Evolutionary conservation across 345 rosid genomes (phyloP), one percentile per base, ranked within the genome.

Genomic region (Psidium friedrichsthalianum): DNA sequence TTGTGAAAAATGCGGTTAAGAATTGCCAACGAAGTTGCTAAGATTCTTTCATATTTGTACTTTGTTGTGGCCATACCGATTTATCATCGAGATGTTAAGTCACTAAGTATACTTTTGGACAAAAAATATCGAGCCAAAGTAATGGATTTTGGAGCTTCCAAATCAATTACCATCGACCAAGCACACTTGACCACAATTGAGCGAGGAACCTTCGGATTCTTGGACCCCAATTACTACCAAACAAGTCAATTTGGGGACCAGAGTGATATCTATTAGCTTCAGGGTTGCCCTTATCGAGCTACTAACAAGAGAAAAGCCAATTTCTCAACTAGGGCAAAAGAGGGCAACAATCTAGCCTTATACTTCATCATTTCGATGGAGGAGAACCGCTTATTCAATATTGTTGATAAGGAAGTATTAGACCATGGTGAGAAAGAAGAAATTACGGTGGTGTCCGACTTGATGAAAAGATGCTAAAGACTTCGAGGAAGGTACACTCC

Each of bases 31-130:
- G 6, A 56, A 56, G 61, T 56, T 56, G 27, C 61, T 5, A 0
- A 0, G 14, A 12, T n/a, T 56, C 27, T 56, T 24, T 56, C 61
- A 56, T 56, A 9, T 56, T 56, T 56, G 27, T 27, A 56, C 61
- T 56, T 0, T 24, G 27, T 1, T 24, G 14, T 4, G 2, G 14
- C 27, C 1, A 11, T 56, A 9, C 27, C 6, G 0, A 24, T 56
- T 56, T 56, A 56, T 56, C 13, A 56, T 56, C 6, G 14, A 9
- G 27, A 56, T 56, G 11, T 56, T 12, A 56, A 56, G 61, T 56
- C 5, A 10, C 24, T 14, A 21, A 56, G 24, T 24, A 56, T 56
- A 56, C 61, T 56, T 56, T 24, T 56, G 29, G 14, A 4, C 4
- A 6, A 56, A 56, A 56, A 56, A 56, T 56, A 56, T 22, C 5